phyloP scores from a whole-genome alignment of 345 rosid genomes.

The Sisymbrium altissimum region DNA sequence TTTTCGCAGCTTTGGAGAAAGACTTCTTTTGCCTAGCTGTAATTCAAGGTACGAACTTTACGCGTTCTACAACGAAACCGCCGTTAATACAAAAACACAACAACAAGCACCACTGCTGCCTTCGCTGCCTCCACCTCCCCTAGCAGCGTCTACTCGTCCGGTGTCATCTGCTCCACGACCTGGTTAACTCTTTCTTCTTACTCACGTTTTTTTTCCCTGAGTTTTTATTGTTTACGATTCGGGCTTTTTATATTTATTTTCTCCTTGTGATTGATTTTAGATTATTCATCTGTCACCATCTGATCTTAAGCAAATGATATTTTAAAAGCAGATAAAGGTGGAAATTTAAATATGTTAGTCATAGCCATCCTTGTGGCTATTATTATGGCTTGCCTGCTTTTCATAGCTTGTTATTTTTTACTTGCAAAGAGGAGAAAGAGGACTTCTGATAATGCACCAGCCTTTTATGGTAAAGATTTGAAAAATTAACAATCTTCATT shows the following conservation, averaged over 20 bases:
- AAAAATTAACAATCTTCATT: neutral
- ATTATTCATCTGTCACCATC: no score
- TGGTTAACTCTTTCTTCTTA: neutral
- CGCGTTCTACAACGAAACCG: neutral
- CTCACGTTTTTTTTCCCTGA: neutral
- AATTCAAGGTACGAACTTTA: neutral
- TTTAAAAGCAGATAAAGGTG: constrained; percentile 30
- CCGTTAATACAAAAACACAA: neutral
- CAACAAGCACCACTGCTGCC: neutral
- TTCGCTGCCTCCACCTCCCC: neutral
- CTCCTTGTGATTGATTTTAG: neutral
- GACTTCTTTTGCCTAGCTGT: neutral
- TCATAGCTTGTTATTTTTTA: constrained; percentile 26
- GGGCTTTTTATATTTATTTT: neutral
- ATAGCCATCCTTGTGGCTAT: constrained; percentile 37
- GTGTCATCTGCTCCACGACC: neutral
- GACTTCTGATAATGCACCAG: neutral
- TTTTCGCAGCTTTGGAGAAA: neutral
- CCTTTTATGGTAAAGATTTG: constrained; percentile 29
- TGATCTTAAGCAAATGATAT: neutral
- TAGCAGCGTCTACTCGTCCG: neutral
- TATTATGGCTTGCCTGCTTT: constrained; percentile 17
- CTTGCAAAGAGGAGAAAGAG: constrained; percentile 31
- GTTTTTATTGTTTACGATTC: neutral
- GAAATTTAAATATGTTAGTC: constrained; percentile 7